A percentile compares a stretch with the other conserved stretches of the same genome.
Evolutionary conservation across 2,329 filamentous ascomycete genomes (phyloP).

Genomic region (Arthrobotrys pseudoclavata): DNA sequence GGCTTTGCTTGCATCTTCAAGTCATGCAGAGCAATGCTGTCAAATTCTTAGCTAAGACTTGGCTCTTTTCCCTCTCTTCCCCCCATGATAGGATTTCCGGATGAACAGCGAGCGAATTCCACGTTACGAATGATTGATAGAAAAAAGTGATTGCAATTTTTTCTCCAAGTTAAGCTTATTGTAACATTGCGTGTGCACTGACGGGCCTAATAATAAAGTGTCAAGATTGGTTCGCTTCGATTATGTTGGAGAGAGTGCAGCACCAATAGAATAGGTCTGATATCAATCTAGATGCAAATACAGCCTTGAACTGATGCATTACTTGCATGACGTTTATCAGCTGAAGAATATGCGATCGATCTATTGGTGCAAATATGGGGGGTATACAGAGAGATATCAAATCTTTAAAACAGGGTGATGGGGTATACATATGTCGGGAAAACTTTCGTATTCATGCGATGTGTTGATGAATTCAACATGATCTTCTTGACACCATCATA

Average conservation of each 20-base stretch:
- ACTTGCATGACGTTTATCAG: conserved; percentile 30
- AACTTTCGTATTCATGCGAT: background rate
- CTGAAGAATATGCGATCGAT: background rate
- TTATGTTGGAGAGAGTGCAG: background rate
- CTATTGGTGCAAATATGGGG: conserved; percentile 16
- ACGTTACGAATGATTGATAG: background rate
- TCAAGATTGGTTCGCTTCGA: conserved; percentile 25
- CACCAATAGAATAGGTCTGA: background rate
- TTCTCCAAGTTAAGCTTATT: conserved; percentile 16
- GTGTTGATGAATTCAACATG: background rate
- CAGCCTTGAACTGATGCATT: conserved; percentile 8
- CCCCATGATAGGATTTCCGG: conserved; percentile 11
- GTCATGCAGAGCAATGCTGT: conserved; percentile 30
- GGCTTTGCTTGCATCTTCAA: conserved; percentile 22
- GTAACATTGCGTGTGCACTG: conserved; percentile 14
- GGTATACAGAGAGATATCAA: background rate
- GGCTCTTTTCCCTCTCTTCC: background rate
- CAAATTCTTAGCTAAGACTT: conserved; percentile 39
- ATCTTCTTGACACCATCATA: background rate
- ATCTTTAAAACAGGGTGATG: background rate
- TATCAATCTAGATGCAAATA: background rate
- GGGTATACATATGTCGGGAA: background rate
- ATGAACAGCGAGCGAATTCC: conserved; percentile 13
- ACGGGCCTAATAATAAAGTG: no score
- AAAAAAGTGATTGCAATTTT: conserved; percentile 4